Conservation (phyloP, 176 grass and related monocot species). For the Zea luxurians region DNA sequence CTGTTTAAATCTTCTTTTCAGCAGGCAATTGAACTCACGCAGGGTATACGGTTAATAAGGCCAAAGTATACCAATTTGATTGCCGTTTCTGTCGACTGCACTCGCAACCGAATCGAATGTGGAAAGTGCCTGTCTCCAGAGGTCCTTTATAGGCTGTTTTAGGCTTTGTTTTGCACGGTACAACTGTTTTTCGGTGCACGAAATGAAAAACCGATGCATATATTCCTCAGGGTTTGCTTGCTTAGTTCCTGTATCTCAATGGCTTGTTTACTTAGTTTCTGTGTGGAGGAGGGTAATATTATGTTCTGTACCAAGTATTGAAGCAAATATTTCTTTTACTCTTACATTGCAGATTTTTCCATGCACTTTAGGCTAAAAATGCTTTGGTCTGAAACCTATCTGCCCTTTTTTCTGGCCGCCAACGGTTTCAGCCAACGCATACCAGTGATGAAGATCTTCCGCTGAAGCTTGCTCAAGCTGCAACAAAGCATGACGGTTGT, state of each 20-base stretch:
- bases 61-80: neutral
- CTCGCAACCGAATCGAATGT: neutral
- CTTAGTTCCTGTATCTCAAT: neutral
- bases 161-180: neutral
- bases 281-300: neutral
- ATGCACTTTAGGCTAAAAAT: constrained; percentile 41
- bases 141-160: neutral
- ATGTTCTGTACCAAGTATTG: neutral
- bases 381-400: constrained; percentile 38
- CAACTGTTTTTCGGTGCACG: neutral
- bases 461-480: constrained; percentile 38
- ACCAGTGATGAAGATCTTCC: constrained; percentile 15
- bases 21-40: neutral
- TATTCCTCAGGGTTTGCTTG: neutral
- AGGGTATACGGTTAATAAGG: neutral
- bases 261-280: neutral
- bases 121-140: neutral
- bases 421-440: constrained; percentile 28
- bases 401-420: constrained; percentile 12
- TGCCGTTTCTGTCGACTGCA: neutral
- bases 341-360: constrained; percentile 42
- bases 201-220: neutral
- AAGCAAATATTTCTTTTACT: neutral
- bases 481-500: constrained; percentile 52
- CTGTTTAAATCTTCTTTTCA: too few species aligned